Base-by-base conservation (phyloP, 768 basidiomycete genomes). In the Nevesoporus exiguus region DNA sequence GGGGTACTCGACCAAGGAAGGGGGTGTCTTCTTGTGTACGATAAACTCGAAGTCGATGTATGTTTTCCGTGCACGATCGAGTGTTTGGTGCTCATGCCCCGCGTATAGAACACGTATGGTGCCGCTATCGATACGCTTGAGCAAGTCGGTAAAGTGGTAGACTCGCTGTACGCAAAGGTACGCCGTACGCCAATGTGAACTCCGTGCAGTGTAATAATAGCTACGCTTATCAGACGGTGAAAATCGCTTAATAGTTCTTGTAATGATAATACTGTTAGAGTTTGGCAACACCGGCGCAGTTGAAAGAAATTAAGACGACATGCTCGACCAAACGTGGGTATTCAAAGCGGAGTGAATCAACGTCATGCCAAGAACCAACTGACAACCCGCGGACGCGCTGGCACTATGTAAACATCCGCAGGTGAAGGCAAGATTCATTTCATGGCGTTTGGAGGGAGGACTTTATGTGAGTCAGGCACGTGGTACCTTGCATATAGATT, bases 1-100 rank as follows among this genome's bases (percentile, higher is more conserved):
- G 96, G 96, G 6, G 94, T 99, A 1, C 78, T 99, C n/a, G 96
- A 98, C 68, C 96, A 98, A 69, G 93, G 93, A 25, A 81, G 91
- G 3, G 94, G 94, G 0, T 94, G 93, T 64, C 73, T 98, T 46
- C 74, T 97, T 47, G 84, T 98, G n/a, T 98, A 90, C 57, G 91
- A 97, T 53, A 78, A 92, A 69, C 83, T 83, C 1, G 88, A 90
- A 63, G 83, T 82, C 13, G 93, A 97, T 72, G 93, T 93, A 63
- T 52, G 90, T 79, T 39, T 27, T 40, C 27, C 19, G n/a, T 15
- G 17, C 7, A 27, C n/a, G 25, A 27, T 43, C 30, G 22, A 45
- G 9, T 34, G 9, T 19, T 24, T 22, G 1, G 25, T 36, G 29
- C 37, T 68, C 30, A 60, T 31, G 37, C n/a, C n/a, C 44, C n/a